These are phyloP conservation scores for Thraustochytrium striatum DNA, from an alignment of 352 stramenopile genomes.

Conservation along the genomic window DNA sequence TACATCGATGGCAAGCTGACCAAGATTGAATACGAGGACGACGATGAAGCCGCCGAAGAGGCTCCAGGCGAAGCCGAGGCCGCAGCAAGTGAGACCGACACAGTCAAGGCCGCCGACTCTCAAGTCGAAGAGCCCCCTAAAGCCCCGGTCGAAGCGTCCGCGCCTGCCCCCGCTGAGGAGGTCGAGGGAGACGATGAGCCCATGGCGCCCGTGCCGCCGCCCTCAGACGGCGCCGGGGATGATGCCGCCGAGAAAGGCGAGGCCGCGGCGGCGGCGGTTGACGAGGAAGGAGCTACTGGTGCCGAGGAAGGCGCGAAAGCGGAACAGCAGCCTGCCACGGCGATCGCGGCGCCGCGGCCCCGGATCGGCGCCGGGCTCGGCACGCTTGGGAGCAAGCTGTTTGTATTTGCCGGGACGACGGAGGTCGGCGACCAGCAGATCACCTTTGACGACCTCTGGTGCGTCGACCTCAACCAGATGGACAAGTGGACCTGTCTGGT, in stretches of 20 bases:
- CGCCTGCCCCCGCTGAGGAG: neutral
- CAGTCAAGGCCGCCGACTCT: too few relatives aligned
- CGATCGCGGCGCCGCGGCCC: neutral
- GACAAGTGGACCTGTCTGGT: conserved; percentile 31
- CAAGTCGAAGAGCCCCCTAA: too few relatives aligned
- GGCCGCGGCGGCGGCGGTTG: neutral
- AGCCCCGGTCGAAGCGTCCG: neutral
- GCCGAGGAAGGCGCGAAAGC: neutral
- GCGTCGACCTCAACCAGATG: conserved; percentile 42
- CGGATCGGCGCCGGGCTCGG: conserved; percentile 33
- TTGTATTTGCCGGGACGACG: conserved; percentile 31
- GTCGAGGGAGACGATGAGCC: neutral
- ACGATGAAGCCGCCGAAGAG: conserved; percentile 24
- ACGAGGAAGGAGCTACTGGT: neutral
- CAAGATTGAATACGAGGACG: conserved; percentile 41
- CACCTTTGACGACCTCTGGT: conserved; percentile 47
- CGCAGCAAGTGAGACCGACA: too few relatives aligned
- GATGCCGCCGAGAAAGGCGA: neutral
- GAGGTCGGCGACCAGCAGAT: conserved; percentile 29
- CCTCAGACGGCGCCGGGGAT: neutral
- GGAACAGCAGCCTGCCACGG: neutral
- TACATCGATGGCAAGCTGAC: conserved; percentile 46
- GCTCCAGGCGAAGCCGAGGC: neutral
- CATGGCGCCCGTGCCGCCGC: neutral
- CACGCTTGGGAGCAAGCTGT: conserved; percentile 34